Percentiles rank a stretch among this genome's conserved stretches.
phyloP scores from a whole-genome alignment of 225 moss, liverwort and hornwort species.

The Asterella californica region DNA sequence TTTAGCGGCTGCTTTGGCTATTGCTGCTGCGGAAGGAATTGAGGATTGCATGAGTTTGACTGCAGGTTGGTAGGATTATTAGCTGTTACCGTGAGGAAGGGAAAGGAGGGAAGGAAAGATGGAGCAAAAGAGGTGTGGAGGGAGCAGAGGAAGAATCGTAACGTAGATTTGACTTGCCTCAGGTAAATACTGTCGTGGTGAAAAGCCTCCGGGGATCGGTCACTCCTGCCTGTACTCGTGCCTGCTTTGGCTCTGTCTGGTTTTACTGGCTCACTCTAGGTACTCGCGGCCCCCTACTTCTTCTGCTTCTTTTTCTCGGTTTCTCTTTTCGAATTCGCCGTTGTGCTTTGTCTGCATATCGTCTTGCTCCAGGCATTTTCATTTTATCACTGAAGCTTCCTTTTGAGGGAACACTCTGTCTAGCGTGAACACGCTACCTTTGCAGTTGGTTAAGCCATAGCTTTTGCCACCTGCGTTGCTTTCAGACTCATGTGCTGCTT shows the following conservation, averaged over 20 bases:
- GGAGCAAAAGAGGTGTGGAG: neutral
- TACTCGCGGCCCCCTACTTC: neutral
- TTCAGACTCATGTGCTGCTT: neutral
- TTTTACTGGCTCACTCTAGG: neutral
- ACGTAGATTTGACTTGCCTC: constrained; percentile 5
- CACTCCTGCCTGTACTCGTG: neutral
- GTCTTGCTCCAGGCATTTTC: neutral
- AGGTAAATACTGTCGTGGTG: neutral
- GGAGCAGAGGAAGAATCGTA: constrained; percentile 2
- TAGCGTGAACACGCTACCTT: neutral
- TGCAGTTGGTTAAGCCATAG: neutral
- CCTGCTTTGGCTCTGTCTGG: neutral
- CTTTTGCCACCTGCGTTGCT: neutral
- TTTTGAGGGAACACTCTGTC: neutral
- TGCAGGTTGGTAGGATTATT: neutral
- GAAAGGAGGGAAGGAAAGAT: neutral
- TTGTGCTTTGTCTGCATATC: neutral
- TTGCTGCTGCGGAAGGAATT: neutral
- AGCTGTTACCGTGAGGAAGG: neutral
- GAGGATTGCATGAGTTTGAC: neutral
- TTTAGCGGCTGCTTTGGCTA: neutral
- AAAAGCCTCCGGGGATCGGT: neutral
- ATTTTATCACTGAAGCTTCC: neutral
- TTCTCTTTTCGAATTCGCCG: neutral
- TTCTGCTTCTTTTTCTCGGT: neutral